Percentiles rank a stretch among this genome's conserved stretches.
phyloP scores from a whole-genome alignment of 257 asterid genomes.

The Hygrophila difformis region DNA sequence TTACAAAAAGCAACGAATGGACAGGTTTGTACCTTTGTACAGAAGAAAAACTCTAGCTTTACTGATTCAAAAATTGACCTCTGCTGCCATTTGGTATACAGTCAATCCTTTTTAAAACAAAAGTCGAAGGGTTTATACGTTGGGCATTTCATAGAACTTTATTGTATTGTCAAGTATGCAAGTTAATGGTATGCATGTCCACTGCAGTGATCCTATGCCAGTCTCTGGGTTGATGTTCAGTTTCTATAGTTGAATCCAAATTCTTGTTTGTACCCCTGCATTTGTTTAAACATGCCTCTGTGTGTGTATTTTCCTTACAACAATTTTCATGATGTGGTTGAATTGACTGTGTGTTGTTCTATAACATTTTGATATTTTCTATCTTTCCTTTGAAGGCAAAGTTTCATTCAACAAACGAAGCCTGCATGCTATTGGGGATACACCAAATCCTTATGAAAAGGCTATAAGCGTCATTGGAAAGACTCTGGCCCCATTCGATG shows the following conservation, averaged over 20 bases:
- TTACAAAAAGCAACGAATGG: slow-evolving; percentile 90
- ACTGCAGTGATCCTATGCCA: neutral
- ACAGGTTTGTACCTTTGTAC: slow-evolving; percentile 55
- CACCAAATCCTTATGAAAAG: slow-evolving; percentile 70
- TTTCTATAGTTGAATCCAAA: neutral
- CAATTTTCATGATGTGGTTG: no score
- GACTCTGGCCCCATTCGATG: slow-evolving; percentile 80
- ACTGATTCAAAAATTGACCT: neutral
- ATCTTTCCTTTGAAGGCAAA: slow-evolving; percentile 48
- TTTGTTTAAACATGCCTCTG: no score
- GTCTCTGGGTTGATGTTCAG: no score
- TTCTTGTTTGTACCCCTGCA: neutral
- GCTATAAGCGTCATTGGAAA: slow-evolving; percentile 78
- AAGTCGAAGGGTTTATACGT: neutral
- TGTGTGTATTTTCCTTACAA: no score
- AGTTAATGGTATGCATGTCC: neutral
- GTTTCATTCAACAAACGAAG: slow-evolving; percentile 59
- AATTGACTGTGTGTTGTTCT: no score
- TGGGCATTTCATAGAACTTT: neutral
- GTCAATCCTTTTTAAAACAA: neutral
- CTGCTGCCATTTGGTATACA: slow-evolving; percentile 2
- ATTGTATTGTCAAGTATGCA: neutral
- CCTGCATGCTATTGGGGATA: slow-evolving; percentile 53
- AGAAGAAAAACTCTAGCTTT: no score
- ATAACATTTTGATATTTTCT: no score